These are phyloP conservation scores for Phyllosticta citrichinensis DNA, from an alignment of 2,329 filamentous ascomycete species.

Conservation along the genomic window DNA sequence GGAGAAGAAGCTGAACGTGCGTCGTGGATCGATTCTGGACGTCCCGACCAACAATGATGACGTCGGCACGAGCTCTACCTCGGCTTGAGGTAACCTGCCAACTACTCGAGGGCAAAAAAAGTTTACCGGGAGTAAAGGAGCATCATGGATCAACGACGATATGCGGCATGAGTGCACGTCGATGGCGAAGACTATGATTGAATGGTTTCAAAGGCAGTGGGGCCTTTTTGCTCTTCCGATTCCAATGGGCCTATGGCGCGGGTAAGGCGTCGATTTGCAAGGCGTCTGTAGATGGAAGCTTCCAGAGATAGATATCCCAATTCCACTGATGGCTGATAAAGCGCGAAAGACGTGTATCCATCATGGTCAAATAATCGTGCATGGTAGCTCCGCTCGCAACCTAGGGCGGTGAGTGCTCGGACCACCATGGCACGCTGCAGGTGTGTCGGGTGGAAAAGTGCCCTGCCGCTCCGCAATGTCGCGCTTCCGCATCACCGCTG, in stretches of 20 bases:
- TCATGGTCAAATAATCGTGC: no score
- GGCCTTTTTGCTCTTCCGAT: neutral
- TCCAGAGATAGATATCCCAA: neutral
- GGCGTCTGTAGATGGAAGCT: neutral
- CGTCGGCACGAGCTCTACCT: neutral
- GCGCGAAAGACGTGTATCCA: neutral
- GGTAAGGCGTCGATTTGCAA: neutral
- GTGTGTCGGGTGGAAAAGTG: neutral
- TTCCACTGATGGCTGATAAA: neutral
- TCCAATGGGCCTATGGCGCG: neutral
- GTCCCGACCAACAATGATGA: neutral
- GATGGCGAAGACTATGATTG: neutral
- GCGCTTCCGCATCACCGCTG: neutral
- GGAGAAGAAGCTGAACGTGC: conserved; percentile 39
- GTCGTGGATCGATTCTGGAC: conserved; percentile 12
- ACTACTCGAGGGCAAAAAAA: neutral
- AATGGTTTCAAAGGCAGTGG: neutral
- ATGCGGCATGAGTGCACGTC: conserved; percentile 4
- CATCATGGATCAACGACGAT: neutral
- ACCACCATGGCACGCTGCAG: neutral
- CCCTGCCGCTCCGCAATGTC: neutral
- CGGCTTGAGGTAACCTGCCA: neutral
- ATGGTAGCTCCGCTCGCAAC: neutral
- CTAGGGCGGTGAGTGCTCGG: neutral
- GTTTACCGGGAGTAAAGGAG: neutral